Percentiles rank a stretch among this genome's conserved stretches.
Conservation (phyloP, 805 yeast genomes). For the Pichia gijzeniarum region DNA sequence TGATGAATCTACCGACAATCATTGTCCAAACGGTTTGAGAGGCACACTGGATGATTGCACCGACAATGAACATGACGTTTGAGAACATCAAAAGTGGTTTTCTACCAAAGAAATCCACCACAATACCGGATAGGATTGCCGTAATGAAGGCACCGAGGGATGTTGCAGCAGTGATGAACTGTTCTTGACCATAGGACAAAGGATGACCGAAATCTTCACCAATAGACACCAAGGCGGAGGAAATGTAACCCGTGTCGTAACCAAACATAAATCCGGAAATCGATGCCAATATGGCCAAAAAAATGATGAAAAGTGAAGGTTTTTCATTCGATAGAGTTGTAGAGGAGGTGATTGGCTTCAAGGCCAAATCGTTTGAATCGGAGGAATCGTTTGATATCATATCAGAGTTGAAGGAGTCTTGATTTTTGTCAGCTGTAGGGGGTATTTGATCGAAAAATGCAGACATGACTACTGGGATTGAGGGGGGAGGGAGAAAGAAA, state of each 20-base stretch:
- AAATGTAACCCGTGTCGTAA: conserved; percentile 94
- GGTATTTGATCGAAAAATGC: background rate
- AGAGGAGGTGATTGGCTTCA: conserved; percentile 7
- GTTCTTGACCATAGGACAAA: conserved; percentile 74
- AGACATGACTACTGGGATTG: background rate
- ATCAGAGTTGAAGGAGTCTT: background rate
- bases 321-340: conserved; percentile 38
- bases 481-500: background rate
- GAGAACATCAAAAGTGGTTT: conserved; percentile 80
- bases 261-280: conserved; percentile 97
- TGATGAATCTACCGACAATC: conserved; percentile 84
- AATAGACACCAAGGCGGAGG: conserved; percentile 84
- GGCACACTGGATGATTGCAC: conserved; percentile 79
- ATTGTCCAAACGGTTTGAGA: conserved; percentile 81
- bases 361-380: conserved; percentile 4
- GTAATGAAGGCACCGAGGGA: conserved; percentile 88
- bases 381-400: conserved; percentile 3
- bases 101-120: conserved; percentile 82
- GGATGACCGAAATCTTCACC: conserved; percentile 64
- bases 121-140: conserved; percentile 68
- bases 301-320: conserved; percentile 59
- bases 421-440: background rate
- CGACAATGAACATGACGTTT: conserved; percentile 73
- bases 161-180: conserved; percentile 89
- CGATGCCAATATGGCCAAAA: conserved; percentile 70